A percentile compares a stretch with the other conserved stretches of the same genome.
Evolutionary conservation across 2,329 filamentous ascomycete genomes (phyloP).

Genomic region (Penicillium sp.): DNA sequence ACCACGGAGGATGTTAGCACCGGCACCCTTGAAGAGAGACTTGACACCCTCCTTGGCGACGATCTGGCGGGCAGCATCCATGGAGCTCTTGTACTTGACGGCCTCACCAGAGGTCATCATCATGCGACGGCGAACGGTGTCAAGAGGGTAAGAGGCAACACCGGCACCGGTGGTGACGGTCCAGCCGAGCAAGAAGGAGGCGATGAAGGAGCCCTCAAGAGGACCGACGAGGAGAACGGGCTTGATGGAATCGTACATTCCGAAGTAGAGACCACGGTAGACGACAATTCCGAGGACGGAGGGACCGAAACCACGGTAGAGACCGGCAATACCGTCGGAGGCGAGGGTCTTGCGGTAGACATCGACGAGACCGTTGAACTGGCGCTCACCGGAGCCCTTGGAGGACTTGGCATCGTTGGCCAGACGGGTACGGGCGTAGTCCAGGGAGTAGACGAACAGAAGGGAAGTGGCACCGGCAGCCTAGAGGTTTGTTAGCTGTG

Average conservation of each 20-base stretch:
- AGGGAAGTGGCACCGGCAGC: conserved; percentile 99
- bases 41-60: conserved; percentile 93
- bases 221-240: conserved; percentile 87
- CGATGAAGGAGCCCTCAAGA: conserved; percentile 98
- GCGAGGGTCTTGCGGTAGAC: conserved; percentile 99
- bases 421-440: conserved; percentile 99
- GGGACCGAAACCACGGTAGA: conserved; percentile 99
- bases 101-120: conserved; percentile 97
- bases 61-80: conserved; percentile 96
- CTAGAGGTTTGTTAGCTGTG: conserved; percentile 41
- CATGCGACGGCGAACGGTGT: conserved; percentile 99
- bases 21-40: conserved; percentile 99
- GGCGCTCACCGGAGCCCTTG: conserved; percentile 90
- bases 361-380: conserved; percentile 99
- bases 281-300: conserved; percentile 98
- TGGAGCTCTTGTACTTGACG: conserved; percentile 98
- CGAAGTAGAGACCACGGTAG: conserved; percentile 99
- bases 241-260: conserved; percentile 99
- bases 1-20: conserved; percentile 99
- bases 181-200: conserved; percentile 98
- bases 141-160: conserved; percentile 99
- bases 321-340: conserved; percentile 97
- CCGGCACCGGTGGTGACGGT: conserved; percentile 99
- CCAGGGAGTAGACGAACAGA: conserved; percentile 99
- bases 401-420: conserved; percentile 99